Base-by-base conservation (phyloP, 345 rosid species). In the Dimocarpus longan region DNA sequence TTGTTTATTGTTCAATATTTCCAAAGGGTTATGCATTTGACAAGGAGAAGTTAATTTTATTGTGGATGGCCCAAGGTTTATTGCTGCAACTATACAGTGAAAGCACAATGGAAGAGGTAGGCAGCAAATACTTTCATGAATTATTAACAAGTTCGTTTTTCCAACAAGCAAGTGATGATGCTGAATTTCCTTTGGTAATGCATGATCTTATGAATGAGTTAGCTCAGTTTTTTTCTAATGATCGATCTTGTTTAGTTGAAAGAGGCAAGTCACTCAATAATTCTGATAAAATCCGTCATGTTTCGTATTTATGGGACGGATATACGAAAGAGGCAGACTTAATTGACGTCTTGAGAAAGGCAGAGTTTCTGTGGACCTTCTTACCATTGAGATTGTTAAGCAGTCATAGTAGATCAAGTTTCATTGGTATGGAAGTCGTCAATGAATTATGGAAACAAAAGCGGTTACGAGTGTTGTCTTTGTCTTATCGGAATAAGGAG, bases 151-250 rank as follows among this genome's bases (percentile, higher is more conserved):
- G 76, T 74, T 84, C 81, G 0, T 79, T 84, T 22, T 73, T 84
- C 5, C 87, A 84, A 52, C 22, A 40, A 13, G 60, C 46, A 75
- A 75, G 79, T n/a, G 21, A 59, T 42, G 24, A 15, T 74, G 70
- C 32, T 57, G 70, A 22, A 77, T 43, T 67, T 64, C 28, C 66
- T 52, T 84, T 79, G 26, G 73, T 71, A 62, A 84, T 86, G 86
- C 87, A 86, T 70, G 85, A 84, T 76, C 82, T 86, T 67, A 74
- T 84, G 73, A 79, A 79, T 79, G 88, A 86, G 77, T 63, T 86
- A 81, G 87, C 89, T 21, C 77, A 80, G 72, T 82, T 54, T 68
- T 73, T 76, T 43, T 80, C 85, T 21, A 32, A 79, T 81, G n/a
- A n/a, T 66, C 79, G 82, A 32, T 82, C 79, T 84, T 82, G 85